Base-by-base conservation (phyloP, 352 stramenopile species). In the Phytopythium ostracodes region DNA sequence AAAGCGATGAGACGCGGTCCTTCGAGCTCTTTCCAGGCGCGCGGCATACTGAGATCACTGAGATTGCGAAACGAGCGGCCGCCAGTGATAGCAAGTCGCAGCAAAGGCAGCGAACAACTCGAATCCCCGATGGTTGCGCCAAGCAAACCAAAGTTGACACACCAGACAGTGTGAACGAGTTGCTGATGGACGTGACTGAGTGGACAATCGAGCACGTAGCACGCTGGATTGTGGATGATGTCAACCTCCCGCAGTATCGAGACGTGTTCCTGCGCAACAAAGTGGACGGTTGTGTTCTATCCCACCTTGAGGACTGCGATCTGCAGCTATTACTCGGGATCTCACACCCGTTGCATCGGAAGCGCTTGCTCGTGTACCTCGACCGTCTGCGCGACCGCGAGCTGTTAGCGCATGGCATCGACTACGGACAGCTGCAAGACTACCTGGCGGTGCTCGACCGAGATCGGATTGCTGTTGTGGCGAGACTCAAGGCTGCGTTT, bases 361-460 rank as follows among this genome's bases (percentile, higher is more conserved):
- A 68, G 0, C 77, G 81, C 9, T 18, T 94, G 4, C 66, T 89
- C 9, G 43, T 79, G 11, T 68, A 79, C 43, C 64, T 94, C 2
- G 80, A 94, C 65, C 79, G 82, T 20, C 57, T 92, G 18, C 71
- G 76, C 27, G 81, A 91, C 64, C 66, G 75, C n/a, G 77, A 87
- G 46, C 62, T 89, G 29, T 61, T 91, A 2, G 67, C 73, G 44
- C 73, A 85, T 40, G 81, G 80, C 0, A 59, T 91, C 18, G 79
- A 88, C 67, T 91, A 87, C 56, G 77, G 69, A 1, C 81, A 93
- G 55, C 68, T 93, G 29, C 59, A 87, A 64, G 82, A 94, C 61
- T 92, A 92, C 56, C 57, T 92, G 20, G 77, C 81, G 0, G 76
- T 92, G 18, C 67, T 92, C 12, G 84, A 91, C 46, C 73, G 70